Percentiles rank a stretch among this genome's conserved stretches.
Conservation (phyloP, 108 stramenopile species). For the Aureococcus anophagefferens region DNA sequence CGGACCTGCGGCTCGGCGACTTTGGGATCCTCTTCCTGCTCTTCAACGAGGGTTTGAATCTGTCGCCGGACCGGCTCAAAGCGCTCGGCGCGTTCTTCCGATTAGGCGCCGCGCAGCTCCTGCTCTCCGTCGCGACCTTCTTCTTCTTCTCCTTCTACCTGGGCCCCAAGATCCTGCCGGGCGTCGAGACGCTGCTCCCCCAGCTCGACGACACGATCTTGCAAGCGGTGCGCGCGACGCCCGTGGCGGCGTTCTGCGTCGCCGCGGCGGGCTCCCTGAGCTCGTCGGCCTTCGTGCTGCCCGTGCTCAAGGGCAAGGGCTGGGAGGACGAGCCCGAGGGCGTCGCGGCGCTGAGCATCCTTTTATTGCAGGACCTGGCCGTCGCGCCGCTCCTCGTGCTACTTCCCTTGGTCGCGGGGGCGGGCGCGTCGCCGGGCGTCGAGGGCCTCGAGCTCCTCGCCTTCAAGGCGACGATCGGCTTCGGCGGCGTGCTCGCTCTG, state of each 20-base stretch:
- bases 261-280: slow-evolving; percentile 54
- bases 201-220: slow-evolving; percentile 37
- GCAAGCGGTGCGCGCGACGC: slow-evolving; percentile 19
- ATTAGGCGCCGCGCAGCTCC: slow-evolving; percentile 47
- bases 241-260: slow-evolving; percentile 55
- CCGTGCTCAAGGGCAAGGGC: slow-evolving; percentile 54
- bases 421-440: slow-evolving; percentile 43
- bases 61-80: slow-evolving; percentile 47
- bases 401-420: slow-evolving; percentile 51
- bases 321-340: slow-evolving; percentile 54
- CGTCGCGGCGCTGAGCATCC: slow-evolving; percentile 50
- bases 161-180: slow-evolving; percentile 22
- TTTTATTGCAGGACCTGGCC: slow-evolving; percentile 60
- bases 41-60: slow-evolving; percentile 54
- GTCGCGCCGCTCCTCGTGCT: slow-evolving; percentile 61
- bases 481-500: slow-evolving; percentile 48
- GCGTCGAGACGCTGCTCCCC: slow-evolving; percentile 16
- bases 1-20: slow-evolving; percentile 53
- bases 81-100: slow-evolving; percentile 49
- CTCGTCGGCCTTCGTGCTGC: slow-evolving; percentile 54
- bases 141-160: slow-evolving; percentile 51
- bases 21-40: slow-evolving; percentile 67
- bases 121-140: slow-evolving; percentile 45
- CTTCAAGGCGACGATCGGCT: slow-evolving; percentile 58
- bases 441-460: slow-evolving; percentile 44